phyloP scores from a whole-genome alignment of 2,329 filamentous ascomycete species.

The Hortaea werneckii region DNA sequence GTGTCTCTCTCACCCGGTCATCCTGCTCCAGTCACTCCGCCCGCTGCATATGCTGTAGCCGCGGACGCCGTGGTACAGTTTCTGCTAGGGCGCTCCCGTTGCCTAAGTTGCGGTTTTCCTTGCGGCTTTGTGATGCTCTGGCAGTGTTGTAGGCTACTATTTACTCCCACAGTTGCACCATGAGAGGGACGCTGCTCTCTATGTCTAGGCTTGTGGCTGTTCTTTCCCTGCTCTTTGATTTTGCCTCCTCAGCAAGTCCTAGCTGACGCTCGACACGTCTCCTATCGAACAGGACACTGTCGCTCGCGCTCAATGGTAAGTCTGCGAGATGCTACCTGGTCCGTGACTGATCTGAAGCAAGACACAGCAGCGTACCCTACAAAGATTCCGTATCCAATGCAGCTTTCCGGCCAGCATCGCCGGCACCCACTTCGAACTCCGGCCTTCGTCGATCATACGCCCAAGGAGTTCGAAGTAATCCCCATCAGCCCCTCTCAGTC shows the following conservation, averaged over 20 bases:
- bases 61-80: constrained; percentile 13
- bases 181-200: constrained; percentile 3
- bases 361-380: constrained; percentile 9
- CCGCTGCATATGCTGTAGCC: constrained; percentile 8
- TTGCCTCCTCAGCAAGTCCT: no score
- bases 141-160: constrained; percentile 6
- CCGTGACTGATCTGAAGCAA: constrained; percentile 12
- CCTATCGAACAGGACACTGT: no score
- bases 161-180: constrained; percentile 11
- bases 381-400: constrained; percentile 24
- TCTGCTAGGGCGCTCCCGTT: constrained; percentile 10
- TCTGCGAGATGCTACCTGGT: constrained; percentile 1
- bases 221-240: background rate
- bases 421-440: constrained; percentile 14
- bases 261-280: no score
- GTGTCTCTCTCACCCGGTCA: background rate
- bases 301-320: constrained; percentile 2
- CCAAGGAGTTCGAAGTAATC: constrained; percentile 21
- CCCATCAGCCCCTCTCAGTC: constrained; percentile 17
- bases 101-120: constrained; percentile 11
- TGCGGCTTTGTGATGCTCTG: constrained; percentile 18
- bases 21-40: constrained; percentile 3
- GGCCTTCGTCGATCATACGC: constrained; percentile 27
- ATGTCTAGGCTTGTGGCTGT: background rate
- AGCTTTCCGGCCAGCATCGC: constrained; percentile 22